Base-by-base conservation (phyloP, 495 filamentous ascomycete genomes). In the Apodospora peruviana region DNA sequence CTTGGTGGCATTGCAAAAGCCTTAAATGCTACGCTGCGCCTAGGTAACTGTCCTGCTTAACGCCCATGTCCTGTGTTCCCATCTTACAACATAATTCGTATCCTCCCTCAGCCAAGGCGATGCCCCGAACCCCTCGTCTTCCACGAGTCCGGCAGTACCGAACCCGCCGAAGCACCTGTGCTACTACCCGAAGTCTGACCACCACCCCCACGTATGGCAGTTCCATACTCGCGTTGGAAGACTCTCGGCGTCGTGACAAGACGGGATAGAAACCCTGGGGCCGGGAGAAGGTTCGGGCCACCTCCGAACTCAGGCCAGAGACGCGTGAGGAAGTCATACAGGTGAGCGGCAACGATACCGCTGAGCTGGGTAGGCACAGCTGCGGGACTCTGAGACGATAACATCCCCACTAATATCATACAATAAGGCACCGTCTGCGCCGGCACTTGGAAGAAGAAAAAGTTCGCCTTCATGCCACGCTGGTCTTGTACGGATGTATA, bases 401-500 rank as follows among this genome's bases (percentile, higher is more conserved):
- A 69, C 25, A 91, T 68, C 17, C 84, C 85, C 52, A 84, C 62
- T 14, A 81, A 54, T 14, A 95, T 74, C 75, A 91, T 84, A 51
- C 82, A 84, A 68, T 78, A 87, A 18, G 91, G 91, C 22, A 90
- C 66, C 60, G 77, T 80, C 52, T 86, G 82, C 2, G 86, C 80
- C 3, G 83, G 84, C 49, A 96, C 85, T 10, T 80, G 81, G 50
- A 95, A 70, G 56, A 96, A 71, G 65, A 85, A 87, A 63, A 90
- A 87, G 27, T 66, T 79, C 7, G 82, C 72, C 52, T 83, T 82
- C 49, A 67, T 72, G 45, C 85, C 84, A 41, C 87, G 82, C 63
- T 90, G 86, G 49, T 91, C 89, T 65, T 94, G 90, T 9, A 79
- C 74, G 39, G 80, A 86, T 11, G 88, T 95, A 65, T 91, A 95